Evolutionary conservation across 352 stramenopile species (phyloP).

Genomic region (Globisporangium acanthophoron): DNA sequence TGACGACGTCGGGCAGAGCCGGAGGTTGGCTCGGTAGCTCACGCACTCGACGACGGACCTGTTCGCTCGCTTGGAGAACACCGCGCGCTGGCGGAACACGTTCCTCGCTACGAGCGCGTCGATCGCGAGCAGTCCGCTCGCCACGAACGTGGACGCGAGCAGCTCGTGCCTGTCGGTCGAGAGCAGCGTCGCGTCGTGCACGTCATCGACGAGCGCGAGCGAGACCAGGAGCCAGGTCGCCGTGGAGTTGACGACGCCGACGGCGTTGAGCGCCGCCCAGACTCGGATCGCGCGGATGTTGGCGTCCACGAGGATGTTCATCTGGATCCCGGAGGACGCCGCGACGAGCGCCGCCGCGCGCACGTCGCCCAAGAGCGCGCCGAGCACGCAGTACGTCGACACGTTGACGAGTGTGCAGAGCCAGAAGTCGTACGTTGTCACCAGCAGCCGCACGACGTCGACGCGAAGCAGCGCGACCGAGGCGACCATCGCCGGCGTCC

Average conservation of each 20-base stretch:
- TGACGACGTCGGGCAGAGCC: neutral
- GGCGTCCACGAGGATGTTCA: constrained; percentile 10
- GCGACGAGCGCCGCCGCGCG: neutral
- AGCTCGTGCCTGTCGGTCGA: neutral
- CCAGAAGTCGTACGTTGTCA: constrained; percentile 5
- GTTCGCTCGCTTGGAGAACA: neutral
- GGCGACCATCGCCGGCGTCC: neutral
- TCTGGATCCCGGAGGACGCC: constrained; percentile 1
- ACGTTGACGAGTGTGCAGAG: constrained; percentile 6
- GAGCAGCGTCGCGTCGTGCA: constrained; percentile 2
- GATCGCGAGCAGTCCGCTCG: constrained; percentile 5
- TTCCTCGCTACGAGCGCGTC: constrained; percentile 8
- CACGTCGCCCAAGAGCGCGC: neutral
- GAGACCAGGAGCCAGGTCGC: neutral
- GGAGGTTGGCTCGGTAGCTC: constrained; percentile 5
- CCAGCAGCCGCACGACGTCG: constrained; percentile 1
- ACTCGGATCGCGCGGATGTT: constrained; percentile 3
- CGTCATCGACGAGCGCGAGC: neutral
- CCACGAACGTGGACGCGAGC: neutral
- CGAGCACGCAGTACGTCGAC: neutral
- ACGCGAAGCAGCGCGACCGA: neutral
- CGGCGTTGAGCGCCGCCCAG: neutral
- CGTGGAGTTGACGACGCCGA: neutral
- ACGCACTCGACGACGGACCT: constrained; percentile 3
- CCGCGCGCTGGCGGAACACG: constrained; percentile 4